Evolutionary conservation across 495 filamentous ascomycete genomes (phyloP).

Genomic region (Pseudevernia furfuracea): DNA sequence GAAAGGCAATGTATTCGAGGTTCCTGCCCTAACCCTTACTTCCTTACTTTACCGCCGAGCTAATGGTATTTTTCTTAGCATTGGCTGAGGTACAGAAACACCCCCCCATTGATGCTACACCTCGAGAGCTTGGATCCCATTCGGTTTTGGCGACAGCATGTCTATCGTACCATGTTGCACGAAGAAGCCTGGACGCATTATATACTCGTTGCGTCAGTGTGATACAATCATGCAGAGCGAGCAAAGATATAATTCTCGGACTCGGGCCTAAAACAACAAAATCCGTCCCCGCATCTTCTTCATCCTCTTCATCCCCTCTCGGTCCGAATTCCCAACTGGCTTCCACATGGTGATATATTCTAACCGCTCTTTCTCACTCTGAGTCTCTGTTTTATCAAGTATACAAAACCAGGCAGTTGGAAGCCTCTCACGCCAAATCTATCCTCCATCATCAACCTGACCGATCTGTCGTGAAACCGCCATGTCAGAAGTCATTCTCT

Average conservation of each 20-base stretch:
- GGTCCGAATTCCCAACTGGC: background rate
- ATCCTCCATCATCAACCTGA: background rate
- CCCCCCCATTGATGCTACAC: too few relatives aligned
- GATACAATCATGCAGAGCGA: background rate
- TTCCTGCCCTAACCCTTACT: too few relatives aligned
- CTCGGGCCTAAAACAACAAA: background rate
- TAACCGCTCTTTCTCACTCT: background rate
- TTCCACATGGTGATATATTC: background rate
- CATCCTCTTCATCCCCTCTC: too few relatives aligned
- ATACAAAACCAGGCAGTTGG: background rate
- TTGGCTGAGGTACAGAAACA: too few relatives aligned
- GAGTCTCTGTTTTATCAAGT: background rate
- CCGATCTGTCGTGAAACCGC: background rate
- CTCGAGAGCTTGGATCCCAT: too few relatives aligned
- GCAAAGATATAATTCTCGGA: background rate
- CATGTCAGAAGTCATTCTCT: slow-evolving; percentile 32
- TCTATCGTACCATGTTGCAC: too few relatives aligned
- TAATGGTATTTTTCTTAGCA: too few relatives aligned
- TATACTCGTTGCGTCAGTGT: background rate
- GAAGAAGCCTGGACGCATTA: too few relatives aligned
- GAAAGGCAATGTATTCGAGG: too few relatives aligned
- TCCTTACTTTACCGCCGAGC: too few relatives aligned
- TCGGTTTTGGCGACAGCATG: too few relatives aligned
- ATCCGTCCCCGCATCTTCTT: background rate
- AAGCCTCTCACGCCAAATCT: background rate